Evolutionary conservation across 2,329 filamentous ascomycete genomes (phyloP).

Genomic region (Fusarium sp.): DNA sequence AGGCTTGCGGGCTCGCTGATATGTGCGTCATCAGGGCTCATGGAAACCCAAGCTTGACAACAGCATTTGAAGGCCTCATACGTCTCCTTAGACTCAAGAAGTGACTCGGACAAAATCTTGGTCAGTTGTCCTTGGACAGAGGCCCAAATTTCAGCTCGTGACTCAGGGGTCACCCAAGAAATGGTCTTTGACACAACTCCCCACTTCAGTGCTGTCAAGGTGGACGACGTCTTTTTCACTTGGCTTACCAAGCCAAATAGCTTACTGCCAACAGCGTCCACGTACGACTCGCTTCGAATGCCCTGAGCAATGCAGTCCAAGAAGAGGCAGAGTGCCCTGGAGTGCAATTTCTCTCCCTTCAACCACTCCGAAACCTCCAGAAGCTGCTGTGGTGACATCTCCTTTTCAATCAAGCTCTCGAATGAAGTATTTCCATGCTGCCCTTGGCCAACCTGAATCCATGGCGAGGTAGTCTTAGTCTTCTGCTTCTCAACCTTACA

Average conservation of each 20-base stretch:
- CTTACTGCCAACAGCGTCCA: slow-evolving; percentile 53
- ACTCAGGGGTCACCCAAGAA: slow-evolving; percentile 47
- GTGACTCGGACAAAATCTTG: slow-evolving; percentile 47
- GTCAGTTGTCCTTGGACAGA: slow-evolving; percentile 46
- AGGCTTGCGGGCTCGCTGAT: slow-evolving; percentile 45
- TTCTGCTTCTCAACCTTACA: slow-evolving; percentile 47
- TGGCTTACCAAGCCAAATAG: slow-evolving; percentile 50
- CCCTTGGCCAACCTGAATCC: slow-evolving; percentile 45
- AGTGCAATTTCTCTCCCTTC: slow-evolving; percentile 44
- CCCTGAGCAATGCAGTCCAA: slow-evolving; percentile 55
- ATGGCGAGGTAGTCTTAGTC: slow-evolving; percentile 43
- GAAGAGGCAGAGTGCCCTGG: slow-evolving; percentile 53
- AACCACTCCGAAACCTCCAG: slow-evolving; percentile 56
- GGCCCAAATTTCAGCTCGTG: slow-evolving; percentile 48
- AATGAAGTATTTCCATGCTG: slow-evolving; percentile 28
- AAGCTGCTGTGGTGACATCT: slow-evolving; percentile 58
- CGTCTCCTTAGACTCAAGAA: slow-evolving; percentile 48
- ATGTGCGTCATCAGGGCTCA: slow-evolving; percentile 49
- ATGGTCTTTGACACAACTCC: slow-evolving; percentile 50
- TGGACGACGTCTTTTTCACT: slow-evolving; percentile 44
- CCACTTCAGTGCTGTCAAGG: slow-evolving; percentile 53
- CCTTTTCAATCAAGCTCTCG: slow-evolving; percentile 51
- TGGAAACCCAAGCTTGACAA: slow-evolving; percentile 50
- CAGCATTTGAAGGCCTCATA: slow-evolving; percentile 55
- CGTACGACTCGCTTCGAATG: slow-evolving; percentile 53